A percentile compares a stretch with the other conserved stretches of the same genome.
These are phyloP conservation scores for Aciculosporium take DNA, from an alignment of 2,329 filamentous ascomycete species.

Conservation along the genomic window DNA sequence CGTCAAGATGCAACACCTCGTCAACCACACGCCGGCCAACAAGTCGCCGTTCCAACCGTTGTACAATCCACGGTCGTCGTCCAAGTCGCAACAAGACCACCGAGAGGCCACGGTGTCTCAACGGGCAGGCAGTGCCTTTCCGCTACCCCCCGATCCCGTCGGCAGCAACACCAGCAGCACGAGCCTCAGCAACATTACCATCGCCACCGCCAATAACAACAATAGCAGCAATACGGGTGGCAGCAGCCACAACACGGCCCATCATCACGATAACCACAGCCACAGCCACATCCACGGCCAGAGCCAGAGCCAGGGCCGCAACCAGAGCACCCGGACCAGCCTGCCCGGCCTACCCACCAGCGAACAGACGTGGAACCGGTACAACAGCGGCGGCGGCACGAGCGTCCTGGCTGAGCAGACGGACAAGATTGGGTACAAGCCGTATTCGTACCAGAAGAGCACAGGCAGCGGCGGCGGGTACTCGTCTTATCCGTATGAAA, in stretches of 20 bases:
- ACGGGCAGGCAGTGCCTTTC: slow-evolving; percentile 3
- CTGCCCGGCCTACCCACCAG: not conserved
- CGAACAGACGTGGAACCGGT: not conserved
- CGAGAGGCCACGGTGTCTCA: slow-evolving; percentile 2
- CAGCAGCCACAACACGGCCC: not conserved
- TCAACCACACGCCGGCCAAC: slow-evolving; percentile 13
- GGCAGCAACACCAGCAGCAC: not conserved
- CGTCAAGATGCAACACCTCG: slow-evolving; percentile 12
- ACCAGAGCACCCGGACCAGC: not conserved
- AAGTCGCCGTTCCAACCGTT: slow-evolving; percentile 16
- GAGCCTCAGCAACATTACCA: not conserved
- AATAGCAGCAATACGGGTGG: not conserved
- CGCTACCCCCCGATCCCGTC: slow-evolving; percentile 3
- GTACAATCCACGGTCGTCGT: slow-evolving; percentile 12
- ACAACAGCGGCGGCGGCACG: slow-evolving; percentile 7
- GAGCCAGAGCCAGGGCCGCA: too few species aligned
- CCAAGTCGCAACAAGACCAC: slow-evolving; percentile 22
- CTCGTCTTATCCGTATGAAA: not conserved
- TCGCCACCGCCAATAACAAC: not conserved
- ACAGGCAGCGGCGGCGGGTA: not conserved
- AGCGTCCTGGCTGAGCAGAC: slow-evolving; percentile 5
- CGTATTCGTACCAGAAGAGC: slow-evolving; percentile 17
- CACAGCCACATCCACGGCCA: not conserved
- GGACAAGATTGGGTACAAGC: slow-evolving; percentile 17
- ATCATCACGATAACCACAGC: not conserved